Base-by-base conservation (phyloP, 2,329 filamentous ascomycete species). In the Apiospora aurea region DNA sequence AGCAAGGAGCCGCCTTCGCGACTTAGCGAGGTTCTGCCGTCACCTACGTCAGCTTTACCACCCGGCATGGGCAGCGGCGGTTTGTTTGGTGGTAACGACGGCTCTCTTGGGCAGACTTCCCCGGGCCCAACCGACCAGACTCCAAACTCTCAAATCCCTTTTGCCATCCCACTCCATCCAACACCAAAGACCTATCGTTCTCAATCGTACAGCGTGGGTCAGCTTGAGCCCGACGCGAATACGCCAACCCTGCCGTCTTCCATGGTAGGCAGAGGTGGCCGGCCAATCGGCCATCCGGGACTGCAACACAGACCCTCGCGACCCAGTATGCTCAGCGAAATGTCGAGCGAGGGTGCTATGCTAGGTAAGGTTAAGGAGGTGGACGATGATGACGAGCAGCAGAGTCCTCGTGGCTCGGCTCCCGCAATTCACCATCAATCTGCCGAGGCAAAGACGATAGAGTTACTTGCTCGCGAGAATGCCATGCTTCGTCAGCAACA, bases 171-270 rank as follows among this genome's bases (percentile, higher is more conserved):
- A 4, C 86, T 97, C 26, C 94, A 97, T 74, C 95, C 96, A 0
- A 96, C 94, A 0, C 94, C 94, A 1, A 98, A 98, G 82, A 95
- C 94, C 0, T 96, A 97, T 77, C 92, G 96, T 61, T 99, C 96
- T 7, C 94, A 98, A 81, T 98, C 96, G 5, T 98, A 98, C 82
- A 98, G 96, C 0, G 96, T 97, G 67, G 95, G 95, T 5, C 95
- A 98, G 80, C 86, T 95, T 73, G 95, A 97, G 70, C 88, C 91
- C 0, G 93, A 96, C 72, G 83, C 83, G 1, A 78, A 82, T 18
- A 78, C 78, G 3, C 77, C 83, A 18, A 82, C 87, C 80, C 83
- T 81, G 71, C 80, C 86, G 3, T 83, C 88, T 4, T 82, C 87
- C 4, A 82, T 87, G 29, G 80, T 89, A 57, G 84, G 87, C n/a